phyloP scores from a whole-genome alignment of 2,329 filamentous ascomycete species.

The Neofusicoccum parvum region DNA sequence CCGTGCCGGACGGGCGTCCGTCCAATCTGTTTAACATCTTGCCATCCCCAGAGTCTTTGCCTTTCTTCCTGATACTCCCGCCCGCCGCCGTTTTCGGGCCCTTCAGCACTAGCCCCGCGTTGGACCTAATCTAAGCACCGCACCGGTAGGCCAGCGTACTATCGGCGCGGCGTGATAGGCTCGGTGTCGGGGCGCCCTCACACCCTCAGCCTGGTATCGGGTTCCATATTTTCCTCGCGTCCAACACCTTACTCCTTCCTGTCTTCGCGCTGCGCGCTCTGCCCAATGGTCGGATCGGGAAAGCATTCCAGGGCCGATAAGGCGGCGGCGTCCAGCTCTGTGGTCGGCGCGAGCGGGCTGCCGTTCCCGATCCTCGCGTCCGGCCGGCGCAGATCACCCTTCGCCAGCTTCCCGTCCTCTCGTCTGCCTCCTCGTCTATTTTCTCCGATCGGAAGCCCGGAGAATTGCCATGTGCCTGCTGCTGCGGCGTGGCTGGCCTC shows the following conservation, averaged over 20 bases:
- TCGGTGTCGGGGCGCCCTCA: background rate
- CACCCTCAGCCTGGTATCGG: background rate
- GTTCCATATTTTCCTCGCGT: constrained; percentile 7
- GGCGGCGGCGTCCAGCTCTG: background rate
- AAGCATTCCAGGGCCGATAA: constrained; percentile 5
- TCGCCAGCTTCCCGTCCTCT: background rate
- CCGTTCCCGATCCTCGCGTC: background rate
- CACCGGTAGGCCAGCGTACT: background rate
- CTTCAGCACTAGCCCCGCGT: background rate
- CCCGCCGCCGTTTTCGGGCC: constrained; percentile 13
- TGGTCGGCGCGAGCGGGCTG: constrained; percentile 1
- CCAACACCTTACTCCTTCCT: background rate
- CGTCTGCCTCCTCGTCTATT: background rate
- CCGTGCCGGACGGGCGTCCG: constrained; percentile 2
- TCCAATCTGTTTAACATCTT: background rate
- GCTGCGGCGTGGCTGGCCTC: background rate
- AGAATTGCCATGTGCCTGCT: background rate
- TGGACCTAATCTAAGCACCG: background rate
- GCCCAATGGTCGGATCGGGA: background rate
- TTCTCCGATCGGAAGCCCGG: constrained; percentile 1
- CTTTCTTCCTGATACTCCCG: background rate
- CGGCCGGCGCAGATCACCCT: constrained; percentile 6
- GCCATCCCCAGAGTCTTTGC: background rate
- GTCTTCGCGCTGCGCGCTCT: background rate
- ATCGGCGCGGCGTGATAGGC: background rate